Percentiles rank a stretch among this genome's conserved stretches.
Conservation (phyloP, 2,329 filamentous ascomycete genomes). For the Malbranchea zuffiana region DNA sequence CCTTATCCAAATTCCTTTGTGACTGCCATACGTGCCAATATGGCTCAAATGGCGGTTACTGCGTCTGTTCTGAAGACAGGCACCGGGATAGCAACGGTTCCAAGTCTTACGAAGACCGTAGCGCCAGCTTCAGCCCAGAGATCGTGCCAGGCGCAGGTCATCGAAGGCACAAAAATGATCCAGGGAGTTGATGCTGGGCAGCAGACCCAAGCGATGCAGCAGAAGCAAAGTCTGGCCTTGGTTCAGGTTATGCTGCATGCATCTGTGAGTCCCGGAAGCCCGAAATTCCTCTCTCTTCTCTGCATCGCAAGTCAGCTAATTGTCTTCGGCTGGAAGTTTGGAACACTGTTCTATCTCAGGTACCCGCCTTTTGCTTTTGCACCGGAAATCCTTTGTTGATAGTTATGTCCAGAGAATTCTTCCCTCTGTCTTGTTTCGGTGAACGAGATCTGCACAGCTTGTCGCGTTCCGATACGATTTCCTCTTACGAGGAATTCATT, state of each 20-base stretch:
- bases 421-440: slow-evolving; percentile 27
- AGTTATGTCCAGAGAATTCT: slow-evolving; percentile 21
- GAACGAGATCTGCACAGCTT: slow-evolving; percentile 25
- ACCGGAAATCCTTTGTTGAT: slow-evolving; percentile 13
- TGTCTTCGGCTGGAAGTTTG: slow-evolving; percentile 19
- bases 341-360: slow-evolving; percentile 28
- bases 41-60: no score
- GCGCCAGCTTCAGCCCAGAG: slow-evolving; percentile 11
- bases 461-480: slow-evolving; percentile 17
- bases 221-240: slow-evolving; percentile 38
- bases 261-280: slow-evolving; percentile 27
- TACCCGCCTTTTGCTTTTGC: slow-evolving; percentile 9
- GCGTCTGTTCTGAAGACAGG: no score
- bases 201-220: slow-evolving; percentile 20
- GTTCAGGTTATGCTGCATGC: slow-evolving; percentile 40
- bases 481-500: slow-evolving; percentile 23
- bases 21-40: no score
- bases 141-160: slow-evolving; percentile 2
- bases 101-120: slow-evolving; percentile 5
- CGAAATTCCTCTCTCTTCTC: slow-evolving; percentile 5
- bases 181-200: neutral
- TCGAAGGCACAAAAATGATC: neutral
- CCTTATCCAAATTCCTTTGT: no score
- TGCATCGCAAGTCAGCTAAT: slow-evolving; percentile 10
- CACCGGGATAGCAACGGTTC: no score